Evolutionary conservation across 768 basidiomycete genomes (phyloP).

Genomic region (Gymnopilus dilepis): DNA sequence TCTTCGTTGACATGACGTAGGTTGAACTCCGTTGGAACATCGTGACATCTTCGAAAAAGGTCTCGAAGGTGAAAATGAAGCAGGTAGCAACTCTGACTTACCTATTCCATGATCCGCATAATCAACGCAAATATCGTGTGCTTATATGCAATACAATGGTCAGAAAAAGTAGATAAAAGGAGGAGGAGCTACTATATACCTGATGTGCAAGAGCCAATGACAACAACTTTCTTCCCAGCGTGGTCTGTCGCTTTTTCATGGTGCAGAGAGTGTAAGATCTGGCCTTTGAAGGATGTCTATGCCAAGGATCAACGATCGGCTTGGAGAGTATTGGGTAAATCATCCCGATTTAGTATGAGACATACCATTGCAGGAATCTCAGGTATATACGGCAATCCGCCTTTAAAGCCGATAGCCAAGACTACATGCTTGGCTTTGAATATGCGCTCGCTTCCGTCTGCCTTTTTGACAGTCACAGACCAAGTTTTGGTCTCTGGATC

Average conservation of each 20-base stretch:
- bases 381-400: conserved; percentile 53
- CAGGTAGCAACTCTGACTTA: conserved; percentile 14
- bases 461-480: conserved; percentile 45
- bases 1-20: conserved; percentile 56
- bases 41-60: conserved; percentile 48
- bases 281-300: conserved; percentile 68
- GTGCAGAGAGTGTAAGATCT: conserved; percentile 60
- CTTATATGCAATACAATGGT: conserved; percentile 25
- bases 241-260: conserved; percentile 62
- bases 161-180: background rate
- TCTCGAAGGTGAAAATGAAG: background rate
- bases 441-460: conserved; percentile 38
- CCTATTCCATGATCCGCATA: conserved; percentile 50
- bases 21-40: conserved; percentile 66
- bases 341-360: conserved; percentile 1
- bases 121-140: conserved; percentile 54
- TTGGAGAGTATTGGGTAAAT: background rate
- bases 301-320: background rate
- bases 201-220: conserved; percentile 72
- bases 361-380: conserved; percentile 51
- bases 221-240: conserved; percentile 71
- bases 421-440: conserved; percentile 55
- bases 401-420: conserved; percentile 56
- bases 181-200: conserved; percentile 35
- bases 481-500: conserved; percentile 40